Conservation (phyloP, 2,329 filamentous ascomycete species). For the Ophiobolus disseminans region DNA sequence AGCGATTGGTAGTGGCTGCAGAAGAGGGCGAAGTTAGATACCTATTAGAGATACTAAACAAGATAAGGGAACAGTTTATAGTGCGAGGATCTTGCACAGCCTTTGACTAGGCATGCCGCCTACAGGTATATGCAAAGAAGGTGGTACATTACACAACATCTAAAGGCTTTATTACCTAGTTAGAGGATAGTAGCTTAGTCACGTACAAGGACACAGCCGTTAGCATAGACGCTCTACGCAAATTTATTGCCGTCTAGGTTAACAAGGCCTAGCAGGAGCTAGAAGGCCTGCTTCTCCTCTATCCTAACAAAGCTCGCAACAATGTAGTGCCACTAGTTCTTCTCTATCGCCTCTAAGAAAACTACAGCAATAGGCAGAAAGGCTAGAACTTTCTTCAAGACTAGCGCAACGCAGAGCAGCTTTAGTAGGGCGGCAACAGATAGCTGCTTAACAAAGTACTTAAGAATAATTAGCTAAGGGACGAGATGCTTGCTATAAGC, state of each 20-base stretch:
- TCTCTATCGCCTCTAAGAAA: too few relatives aligned
- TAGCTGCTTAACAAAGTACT: too few relatives aligned
- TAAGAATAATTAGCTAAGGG: neutral
- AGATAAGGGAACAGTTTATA: slow-evolving; percentile 21
- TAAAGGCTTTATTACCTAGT: slow-evolving; percentile 4
- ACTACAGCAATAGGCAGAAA: too few relatives aligned
- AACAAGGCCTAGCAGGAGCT: too few relatives aligned
- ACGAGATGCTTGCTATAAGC: neutral
- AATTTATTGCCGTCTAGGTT: slow-evolving; percentile 2
- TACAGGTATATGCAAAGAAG: slow-evolving; percentile 11
- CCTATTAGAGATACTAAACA: slow-evolving; percentile 17
- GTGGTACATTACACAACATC: slow-evolving; percentile 7
- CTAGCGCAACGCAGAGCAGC: too few relatives aligned
- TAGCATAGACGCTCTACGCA: neutral
- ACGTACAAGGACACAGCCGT: slow-evolving; percentile 1
- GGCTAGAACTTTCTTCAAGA: too few relatives aligned
- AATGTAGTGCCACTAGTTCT: too few relatives aligned
- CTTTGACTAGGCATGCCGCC: slow-evolving; percentile 6
- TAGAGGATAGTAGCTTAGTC: too few relatives aligned
- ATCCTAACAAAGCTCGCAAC: too few relatives aligned
- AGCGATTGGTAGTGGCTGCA: slow-evolving; percentile 7
- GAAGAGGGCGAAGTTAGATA: slow-evolving; percentile 7
- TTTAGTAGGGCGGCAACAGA: too few relatives aligned
- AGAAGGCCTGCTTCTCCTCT: too few relatives aligned
- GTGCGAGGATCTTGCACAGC: slow-evolving; percentile 11